Evolutionary conservation across 106 monocot species (phyloP).

Genomic region (Apostasia ramifera): DNA sequence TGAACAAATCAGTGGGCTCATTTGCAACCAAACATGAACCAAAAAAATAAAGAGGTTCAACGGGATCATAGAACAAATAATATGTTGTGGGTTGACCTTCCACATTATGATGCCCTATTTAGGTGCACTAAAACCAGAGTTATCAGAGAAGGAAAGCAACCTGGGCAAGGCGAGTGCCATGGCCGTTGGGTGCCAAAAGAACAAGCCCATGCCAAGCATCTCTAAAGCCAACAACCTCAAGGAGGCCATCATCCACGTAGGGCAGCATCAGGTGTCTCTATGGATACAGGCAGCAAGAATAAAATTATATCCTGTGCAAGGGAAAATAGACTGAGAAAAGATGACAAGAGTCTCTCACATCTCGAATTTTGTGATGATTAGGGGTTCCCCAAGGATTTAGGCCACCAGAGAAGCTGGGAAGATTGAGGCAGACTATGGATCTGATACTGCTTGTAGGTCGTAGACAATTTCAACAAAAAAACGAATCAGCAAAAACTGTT

Average conservation of each 20-base stretch:
- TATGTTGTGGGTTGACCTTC: too few relatives aligned
- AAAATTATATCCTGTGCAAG: not conserved
- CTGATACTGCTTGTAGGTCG: constrained; percentile 43
- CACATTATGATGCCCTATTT: too few relatives aligned
- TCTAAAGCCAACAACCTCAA: constrained; percentile 92
- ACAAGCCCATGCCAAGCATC: constrained; percentile 98
- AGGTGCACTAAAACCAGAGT: too few relatives aligned
- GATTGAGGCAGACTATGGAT: constrained; percentile 86
- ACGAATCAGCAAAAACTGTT: too few relatives aligned
- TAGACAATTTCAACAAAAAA: too few relatives aligned
- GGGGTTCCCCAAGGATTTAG: constrained; percentile 99
- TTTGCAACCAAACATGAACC: too few relatives aligned
- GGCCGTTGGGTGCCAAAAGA: constrained; percentile 77
- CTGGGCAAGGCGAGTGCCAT: constrained; percentile 93
- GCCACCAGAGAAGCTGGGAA: constrained; percentile 96
- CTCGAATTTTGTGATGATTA: constrained; percentile 34
- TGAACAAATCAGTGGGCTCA: too few relatives aligned
- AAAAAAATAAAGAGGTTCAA: too few relatives aligned
- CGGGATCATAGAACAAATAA: too few relatives aligned
- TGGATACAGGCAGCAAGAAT: not conserved
- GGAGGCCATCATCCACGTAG: constrained; percentile 73
- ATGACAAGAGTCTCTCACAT: constrained; percentile 45
- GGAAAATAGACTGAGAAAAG: not conserved
- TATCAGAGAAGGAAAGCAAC: constrained; percentile 2
- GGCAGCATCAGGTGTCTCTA: constrained; percentile 62